These are phyloP conservation scores for Vigna reflexopilosa DNA, from an alignment of 306 rosid genomes.

Conservation along the genomic window DNA sequence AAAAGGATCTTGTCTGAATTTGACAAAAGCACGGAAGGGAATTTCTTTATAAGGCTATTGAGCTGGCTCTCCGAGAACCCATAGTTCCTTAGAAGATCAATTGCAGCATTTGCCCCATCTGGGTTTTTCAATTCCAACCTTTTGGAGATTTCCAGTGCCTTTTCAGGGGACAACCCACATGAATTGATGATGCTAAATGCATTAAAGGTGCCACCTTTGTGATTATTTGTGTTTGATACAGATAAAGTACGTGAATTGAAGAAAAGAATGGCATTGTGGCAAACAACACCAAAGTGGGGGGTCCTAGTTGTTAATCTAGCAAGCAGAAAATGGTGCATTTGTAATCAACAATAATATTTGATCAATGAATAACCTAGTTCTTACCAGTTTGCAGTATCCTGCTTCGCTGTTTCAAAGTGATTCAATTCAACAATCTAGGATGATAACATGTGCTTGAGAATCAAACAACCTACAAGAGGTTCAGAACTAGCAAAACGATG, in stretches of 20 bases:
- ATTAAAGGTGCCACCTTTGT: neutral
- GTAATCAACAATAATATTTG: neutral
- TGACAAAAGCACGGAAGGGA: constrained; percentile 31
- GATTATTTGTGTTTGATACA: constrained; percentile 15
- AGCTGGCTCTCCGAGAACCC: constrained; percentile 42
- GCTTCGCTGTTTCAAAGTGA: neutral
- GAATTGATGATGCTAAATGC: constrained; percentile 30
- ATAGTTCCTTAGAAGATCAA: constrained; percentile 33
- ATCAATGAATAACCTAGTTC: neutral
- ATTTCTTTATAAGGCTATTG: constrained; percentile 16
- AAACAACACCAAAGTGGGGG: neutral
- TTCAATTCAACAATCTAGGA: too few species aligned
- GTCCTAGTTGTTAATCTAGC: constrained; percentile 24
- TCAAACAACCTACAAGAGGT: too few species aligned
- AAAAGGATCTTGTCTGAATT: constrained; percentile 49
- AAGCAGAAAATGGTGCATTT: constrained; percentile 16
- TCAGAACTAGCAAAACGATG: too few species aligned
- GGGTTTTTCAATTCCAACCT: constrained; percentile 12
- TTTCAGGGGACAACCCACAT: constrained; percentile 45
- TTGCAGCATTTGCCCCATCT: neutral
- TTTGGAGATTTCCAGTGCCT: constrained; percentile 27
- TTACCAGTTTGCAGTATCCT: neutral
- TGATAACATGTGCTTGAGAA: too few species aligned
- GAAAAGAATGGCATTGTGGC: constrained; percentile 5
- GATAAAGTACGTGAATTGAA: constrained; percentile 13